A percentile compares a stretch with the other conserved stretches of the same genome.
Conservation (phyloP, 2,329 filamentous ascomycete genomes). For the Aspergillus sp. region DNA sequence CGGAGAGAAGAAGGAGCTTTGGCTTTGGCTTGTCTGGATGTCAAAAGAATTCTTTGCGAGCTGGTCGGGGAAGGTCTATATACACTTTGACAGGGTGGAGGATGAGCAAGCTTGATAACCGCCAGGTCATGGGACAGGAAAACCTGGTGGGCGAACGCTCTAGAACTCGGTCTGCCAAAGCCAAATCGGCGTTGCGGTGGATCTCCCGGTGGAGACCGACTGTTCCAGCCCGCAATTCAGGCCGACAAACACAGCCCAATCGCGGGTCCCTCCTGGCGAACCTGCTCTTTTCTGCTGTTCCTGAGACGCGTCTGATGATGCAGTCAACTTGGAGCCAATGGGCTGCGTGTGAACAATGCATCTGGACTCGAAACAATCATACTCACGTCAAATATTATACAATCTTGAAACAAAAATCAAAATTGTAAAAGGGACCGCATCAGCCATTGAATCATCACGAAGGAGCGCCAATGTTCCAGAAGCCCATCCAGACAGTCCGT, state of each 20-base stretch:
- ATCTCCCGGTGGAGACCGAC: conserved; percentile 1
- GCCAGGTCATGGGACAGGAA: conserved; percentile 6
- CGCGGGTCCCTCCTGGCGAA: conserved; percentile 1
- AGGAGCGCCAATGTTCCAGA: neutral
- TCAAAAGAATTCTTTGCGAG: neutral
- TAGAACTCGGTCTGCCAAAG: conserved; percentile 6
- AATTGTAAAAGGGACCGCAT: neutral
- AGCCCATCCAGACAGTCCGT: neutral
- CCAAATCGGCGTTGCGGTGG: neutral
- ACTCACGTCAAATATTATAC: neutral
- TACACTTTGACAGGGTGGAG: neutral
- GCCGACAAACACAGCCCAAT: conserved; percentile 9
- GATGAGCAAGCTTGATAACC: neutral
- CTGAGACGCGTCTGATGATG: neutral
- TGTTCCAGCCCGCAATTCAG: conserved; percentile 9
- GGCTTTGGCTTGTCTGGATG: neutral
- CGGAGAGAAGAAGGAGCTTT: neutral
- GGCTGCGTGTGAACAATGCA: no score
- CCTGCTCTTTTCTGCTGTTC: neutral
- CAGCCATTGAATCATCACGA: neutral
- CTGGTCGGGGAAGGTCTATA: neutral
- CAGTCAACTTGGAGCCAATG: no score
- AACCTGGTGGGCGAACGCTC: conserved; percentile 4
- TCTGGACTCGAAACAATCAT: no score
- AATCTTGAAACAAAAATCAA: neutral